phyloP scores from a whole-genome alignment of 2,329 filamentous ascomycete genomes.

The Talaromyces atroroseus region DNA sequence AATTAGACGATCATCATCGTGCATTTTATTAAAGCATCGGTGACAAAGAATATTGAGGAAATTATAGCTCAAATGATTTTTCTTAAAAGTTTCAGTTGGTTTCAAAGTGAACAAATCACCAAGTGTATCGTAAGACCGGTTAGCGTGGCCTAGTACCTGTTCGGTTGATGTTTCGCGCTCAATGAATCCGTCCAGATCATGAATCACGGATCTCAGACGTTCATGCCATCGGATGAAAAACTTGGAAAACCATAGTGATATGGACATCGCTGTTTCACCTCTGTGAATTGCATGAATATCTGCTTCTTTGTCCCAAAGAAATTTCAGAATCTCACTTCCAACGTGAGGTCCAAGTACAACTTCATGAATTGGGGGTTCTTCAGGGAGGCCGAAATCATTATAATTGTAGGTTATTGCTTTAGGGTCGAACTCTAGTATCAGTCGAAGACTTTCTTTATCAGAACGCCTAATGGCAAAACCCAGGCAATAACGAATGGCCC shows the following conservation, averaged over 20 bases:
- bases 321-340: not conserved
- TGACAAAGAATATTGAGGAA: not conserved
- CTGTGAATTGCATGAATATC: not conserved
- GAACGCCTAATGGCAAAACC: not conserved
- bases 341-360: not conserved
- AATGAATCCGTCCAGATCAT: not conserved
- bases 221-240: not conserved
- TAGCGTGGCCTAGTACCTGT: not conserved
- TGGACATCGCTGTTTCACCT: constrained; percentile 1
- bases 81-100: not conserved
- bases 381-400: not conserved
- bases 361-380: not conserved
- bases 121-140: not conserved
- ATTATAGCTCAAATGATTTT: not conserved
- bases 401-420: not conserved
- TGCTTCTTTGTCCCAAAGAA: not conserved
- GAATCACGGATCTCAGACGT: not conserved
- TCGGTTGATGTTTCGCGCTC: not conserved
- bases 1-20: not conserved
- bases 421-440: constrained; percentile 3
- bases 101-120: not conserved
- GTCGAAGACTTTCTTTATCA: not conserved
- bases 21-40: not conserved
- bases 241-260: not conserved
- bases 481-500: not conserved